phyloP scores from a whole-genome alignment of 2,329 filamentous ascomycete genomes.

The Thielaviopsis populi region DNA sequence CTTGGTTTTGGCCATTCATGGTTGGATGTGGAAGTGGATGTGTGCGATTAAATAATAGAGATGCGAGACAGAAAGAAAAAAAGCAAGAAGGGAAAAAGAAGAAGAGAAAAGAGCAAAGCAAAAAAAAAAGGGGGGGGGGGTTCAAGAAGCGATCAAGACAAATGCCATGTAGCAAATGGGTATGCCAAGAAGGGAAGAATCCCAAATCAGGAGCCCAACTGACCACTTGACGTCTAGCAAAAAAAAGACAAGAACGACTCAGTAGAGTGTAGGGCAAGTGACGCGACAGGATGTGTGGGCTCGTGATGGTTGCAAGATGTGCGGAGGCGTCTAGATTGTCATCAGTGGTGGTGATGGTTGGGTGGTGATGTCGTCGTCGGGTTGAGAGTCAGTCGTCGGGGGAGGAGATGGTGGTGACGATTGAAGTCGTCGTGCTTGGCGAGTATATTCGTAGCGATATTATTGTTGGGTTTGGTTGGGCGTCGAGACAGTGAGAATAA shows the following conservation, averaged over 20 bases:
- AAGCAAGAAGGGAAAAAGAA: neutral
- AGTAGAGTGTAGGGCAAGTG: neutral
- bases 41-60: conserved; percentile 9
- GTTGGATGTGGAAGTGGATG: conserved; percentile 1
- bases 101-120: neutral
- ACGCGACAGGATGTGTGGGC: neutral
- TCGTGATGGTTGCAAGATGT: neutral
- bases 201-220: neutral
- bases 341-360: neutral
- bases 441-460: no score
- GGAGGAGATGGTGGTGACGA: no score
- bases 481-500: neutral
- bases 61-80: neutral
- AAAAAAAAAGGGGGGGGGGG: no score
- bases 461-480: no score
- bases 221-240: neutral
- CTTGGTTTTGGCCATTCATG: conserved; percentile 12
- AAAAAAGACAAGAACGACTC: neutral
- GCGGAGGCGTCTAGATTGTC: neutral
- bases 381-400: neutral
- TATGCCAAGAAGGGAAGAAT: neutral
- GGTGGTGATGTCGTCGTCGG: neutral
- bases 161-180: neutral
- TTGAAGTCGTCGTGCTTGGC: no score
- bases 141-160: conserved; percentile 18